These are phyloP conservation scores for Cordyceps cicadae DNA, from an alignment of 2,329 filamentous ascomycete genomes.

Conservation along the genomic window DNA sequence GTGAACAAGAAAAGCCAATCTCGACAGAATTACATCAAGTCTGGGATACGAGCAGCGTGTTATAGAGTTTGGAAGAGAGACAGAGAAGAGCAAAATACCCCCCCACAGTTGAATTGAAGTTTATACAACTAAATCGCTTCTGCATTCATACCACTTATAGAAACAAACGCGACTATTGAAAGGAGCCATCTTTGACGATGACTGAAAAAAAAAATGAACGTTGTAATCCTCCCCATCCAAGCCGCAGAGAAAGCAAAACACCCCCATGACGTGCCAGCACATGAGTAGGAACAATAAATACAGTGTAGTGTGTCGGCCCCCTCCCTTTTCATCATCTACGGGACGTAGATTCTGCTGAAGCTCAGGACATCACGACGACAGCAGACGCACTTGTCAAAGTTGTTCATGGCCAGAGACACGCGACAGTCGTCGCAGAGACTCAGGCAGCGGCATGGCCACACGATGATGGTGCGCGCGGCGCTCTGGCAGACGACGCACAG, in stretches of 20 bases:
- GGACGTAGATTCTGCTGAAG: slow-evolving; percentile 87
- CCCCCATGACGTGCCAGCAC: not conserved
- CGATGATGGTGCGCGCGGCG: slow-evolving; percentile 75
- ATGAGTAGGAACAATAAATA: not conserved
- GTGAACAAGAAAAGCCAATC: slow-evolving; percentile 37
- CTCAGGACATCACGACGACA: slow-evolving; percentile 82
- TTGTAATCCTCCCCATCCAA: not conserved
- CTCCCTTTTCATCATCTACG: slow-evolving; percentile 31
- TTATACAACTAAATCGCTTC: not conserved
- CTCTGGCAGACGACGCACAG: slow-evolving; percentile 92
- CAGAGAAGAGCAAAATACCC: not conserved
- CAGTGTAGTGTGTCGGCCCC: not conserved
- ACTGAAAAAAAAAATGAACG: not conserved
- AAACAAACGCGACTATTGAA: not conserved
- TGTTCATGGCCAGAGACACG: slow-evolving; percentile 90
- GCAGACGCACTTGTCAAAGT: slow-evolving; percentile 93
- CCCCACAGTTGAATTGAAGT: not conserved
- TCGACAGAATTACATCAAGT: not conserved
- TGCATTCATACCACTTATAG: not conserved
- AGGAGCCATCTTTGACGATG: not conserved
- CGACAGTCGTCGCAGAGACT: slow-evolving; percentile 93
- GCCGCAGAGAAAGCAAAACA: not conserved
- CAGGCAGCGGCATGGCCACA: slow-evolving; percentile 94
- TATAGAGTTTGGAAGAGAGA: not conserved
- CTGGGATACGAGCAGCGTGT: not conserved